Evolutionary conservation across 306 rosid genomes (phyloP).

Genomic region (Fagus crenata): DNA sequence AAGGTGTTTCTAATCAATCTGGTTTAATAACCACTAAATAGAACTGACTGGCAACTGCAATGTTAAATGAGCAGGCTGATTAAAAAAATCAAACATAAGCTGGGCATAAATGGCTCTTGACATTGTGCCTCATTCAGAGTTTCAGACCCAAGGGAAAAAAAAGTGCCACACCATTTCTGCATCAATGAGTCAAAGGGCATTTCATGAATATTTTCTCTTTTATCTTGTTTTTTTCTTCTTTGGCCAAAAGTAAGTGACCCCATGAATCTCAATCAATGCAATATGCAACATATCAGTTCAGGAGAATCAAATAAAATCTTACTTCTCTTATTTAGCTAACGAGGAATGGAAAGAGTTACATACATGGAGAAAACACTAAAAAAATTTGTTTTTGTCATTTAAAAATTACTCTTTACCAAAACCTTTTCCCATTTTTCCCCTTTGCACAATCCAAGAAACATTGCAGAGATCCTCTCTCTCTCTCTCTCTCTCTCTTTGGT

Average conservation of each 20-base stretch:
- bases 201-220: not conserved
- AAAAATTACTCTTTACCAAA: constrained; percentile 26
- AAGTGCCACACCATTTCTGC: no score
- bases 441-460: constrained; percentile 32
- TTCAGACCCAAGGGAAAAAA: no score
- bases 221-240: not conserved
- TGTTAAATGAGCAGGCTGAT: no score
- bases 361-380: constrained; percentile 13
- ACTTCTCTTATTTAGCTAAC: constrained; percentile 12
- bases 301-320: constrained; percentile 3
- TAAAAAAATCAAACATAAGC: no score
- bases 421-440: constrained; percentile 25
- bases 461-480: constrained; percentile 24
- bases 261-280: not conserved
- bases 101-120: no score
- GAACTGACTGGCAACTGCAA: no score
- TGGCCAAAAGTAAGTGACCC: not conserved
- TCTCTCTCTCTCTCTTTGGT: constrained; percentile 3
- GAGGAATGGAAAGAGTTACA: constrained; percentile 7
- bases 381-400: constrained; percentile 6
- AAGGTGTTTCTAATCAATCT: not conserved
- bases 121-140: no score
- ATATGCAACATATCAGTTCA: not conserved
- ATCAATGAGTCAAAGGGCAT: not conserved
- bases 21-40: no score